Evolutionary conservation across 1,284 basidiomycete genomes (phyloP).

Genomic region (Somion occarium): DNA sequence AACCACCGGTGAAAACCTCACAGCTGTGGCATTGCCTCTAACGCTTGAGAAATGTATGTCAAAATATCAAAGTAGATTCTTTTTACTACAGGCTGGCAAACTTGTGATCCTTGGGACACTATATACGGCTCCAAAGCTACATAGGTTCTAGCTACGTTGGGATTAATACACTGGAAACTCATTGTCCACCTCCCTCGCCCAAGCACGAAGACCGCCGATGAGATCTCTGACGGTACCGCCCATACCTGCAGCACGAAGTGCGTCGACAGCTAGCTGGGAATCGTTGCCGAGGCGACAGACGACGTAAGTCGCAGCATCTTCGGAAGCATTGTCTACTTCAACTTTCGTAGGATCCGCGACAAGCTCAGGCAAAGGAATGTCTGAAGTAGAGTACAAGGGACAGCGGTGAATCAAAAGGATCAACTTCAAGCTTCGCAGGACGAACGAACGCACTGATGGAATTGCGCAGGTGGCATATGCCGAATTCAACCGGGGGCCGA

Average conservation of each 20-base stretch:
- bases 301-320: slow-evolving; percentile 38
- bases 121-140: too few species aligned
- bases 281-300: slow-evolving; percentile 92
- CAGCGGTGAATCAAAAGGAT: neutral
- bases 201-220: slow-evolving; percentile 74
- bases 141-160: too few species aligned
- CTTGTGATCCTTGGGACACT: too few species aligned
- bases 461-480: slow-evolving; percentile 76
- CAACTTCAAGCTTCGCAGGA: neutral
- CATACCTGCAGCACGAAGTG: slow-evolving; percentile 46
- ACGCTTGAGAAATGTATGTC: too few species aligned
- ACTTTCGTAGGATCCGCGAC: slow-evolving; percentile 47
- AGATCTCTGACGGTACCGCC: slow-evolving; percentile 58
- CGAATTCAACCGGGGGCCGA: slow-evolving; percentile 77
- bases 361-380: slow-evolving; percentile 62
- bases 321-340: slow-evolving; percentile 10
- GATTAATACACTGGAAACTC: slow-evolving; percentile 83
- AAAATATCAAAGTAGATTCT: too few species aligned
- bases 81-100: too few species aligned
- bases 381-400: slow-evolving; percentile 32
- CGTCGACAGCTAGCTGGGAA: slow-evolving; percentile 80
- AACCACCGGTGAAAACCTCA: too few species aligned
- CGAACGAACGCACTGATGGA: slow-evolving; percentile 62
- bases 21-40: too few species aligned
- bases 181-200: slow-evolving; percentile 68